phyloP scores from a whole-genome alignment of 2,329 filamentous ascomycete species.

The Plenodomus lindquistii region DNA sequence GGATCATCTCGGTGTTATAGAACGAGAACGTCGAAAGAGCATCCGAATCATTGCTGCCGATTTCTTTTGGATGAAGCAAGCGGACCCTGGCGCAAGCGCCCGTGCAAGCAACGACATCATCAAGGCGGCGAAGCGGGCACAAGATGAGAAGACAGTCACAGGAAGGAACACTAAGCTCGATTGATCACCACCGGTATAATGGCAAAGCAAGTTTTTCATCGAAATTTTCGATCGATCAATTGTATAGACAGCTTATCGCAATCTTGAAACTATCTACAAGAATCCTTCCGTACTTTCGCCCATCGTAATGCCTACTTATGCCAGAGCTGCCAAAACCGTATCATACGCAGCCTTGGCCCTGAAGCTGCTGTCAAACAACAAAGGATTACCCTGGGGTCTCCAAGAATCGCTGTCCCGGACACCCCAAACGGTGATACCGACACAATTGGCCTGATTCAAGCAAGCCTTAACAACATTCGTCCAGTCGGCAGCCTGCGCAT shows the following conservation, averaged over 20 bases:
- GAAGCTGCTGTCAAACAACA: constrained; percentile 49
- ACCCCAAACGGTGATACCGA: constrained; percentile 69
- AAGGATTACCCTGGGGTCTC: constrained; percentile 48
- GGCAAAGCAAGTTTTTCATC: background rate
- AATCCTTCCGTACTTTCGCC: background rate
- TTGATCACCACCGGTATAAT: background rate
- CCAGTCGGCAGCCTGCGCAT: constrained; percentile 62
- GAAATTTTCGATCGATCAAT: background rate
- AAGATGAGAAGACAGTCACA: constrained; percentile 18
- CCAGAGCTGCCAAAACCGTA: constrained; percentile 34
- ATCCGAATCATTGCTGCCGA: constrained; percentile 35
- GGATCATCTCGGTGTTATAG: constrained; percentile 21
- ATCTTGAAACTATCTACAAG: constrained; percentile 6
- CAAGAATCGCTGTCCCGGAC: constrained; percentile 53
- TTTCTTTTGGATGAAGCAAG: constrained; percentile 37
- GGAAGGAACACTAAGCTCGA: constrained; percentile 10
- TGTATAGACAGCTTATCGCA: constrained; percentile 8
- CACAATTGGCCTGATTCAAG: constrained; percentile 62
- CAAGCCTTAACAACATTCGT: constrained; percentile 62
- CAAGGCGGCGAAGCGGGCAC: constrained; percentile 24
- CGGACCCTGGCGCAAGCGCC: constrained; percentile 30
- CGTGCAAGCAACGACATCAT: constrained; percentile 29
- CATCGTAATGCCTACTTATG: constrained; percentile 7
- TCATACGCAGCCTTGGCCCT: constrained; percentile 49
- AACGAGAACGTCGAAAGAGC: constrained; percentile 37